phyloP scores from a whole-genome alignment of 768 basidiomycete genomes.

The Suillus fuscotomentosus region DNA sequence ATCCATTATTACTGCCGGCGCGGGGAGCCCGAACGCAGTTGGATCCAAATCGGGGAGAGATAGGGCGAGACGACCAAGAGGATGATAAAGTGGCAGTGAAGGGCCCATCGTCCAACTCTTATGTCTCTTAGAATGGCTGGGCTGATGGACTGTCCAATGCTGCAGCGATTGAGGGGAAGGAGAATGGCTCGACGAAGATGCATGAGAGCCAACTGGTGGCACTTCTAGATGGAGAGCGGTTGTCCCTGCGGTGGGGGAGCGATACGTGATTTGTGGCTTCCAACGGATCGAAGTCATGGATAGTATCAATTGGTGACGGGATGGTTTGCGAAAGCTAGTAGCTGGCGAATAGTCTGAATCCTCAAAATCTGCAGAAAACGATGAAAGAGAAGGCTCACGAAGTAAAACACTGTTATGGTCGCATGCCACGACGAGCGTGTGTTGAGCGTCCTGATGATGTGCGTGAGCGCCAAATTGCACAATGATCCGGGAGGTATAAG shows the following conservation, averaged over 20 bases:
- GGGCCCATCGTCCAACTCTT: slow-evolving; percentile 30
- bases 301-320: neutral
- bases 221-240: slow-evolving; percentile 22
- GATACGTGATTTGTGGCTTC: slow-evolving; percentile 58
- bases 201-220: slow-evolving; percentile 11
- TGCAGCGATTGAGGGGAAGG: slow-evolving; percentile 12
- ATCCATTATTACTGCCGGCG: slow-evolving; percentile 40
- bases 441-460: neutral
- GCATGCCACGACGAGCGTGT: neutral
- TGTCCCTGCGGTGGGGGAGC: slow-evolving; percentile 47
- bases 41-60: slow-evolving; percentile 68
- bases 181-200: slow-evolving; percentile 18
- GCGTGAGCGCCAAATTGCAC: neutral
- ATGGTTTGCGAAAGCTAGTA: too few species aligned
- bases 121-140: slow-evolving; percentile 12
- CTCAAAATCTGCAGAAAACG: neutral
- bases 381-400: neutral
- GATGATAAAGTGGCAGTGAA: slow-evolving; percentile 66
- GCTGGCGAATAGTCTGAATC: neutral
- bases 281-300: slow-evolving; percentile 38
- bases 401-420: neutral
- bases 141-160: slow-evolving; percentile 8
- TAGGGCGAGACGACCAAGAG: slow-evolving; percentile 58
- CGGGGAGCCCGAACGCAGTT: slow-evolving; percentile 52
- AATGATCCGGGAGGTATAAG: neutral